Evolutionary conservation across 2,329 filamentous ascomycete genomes (phyloP), one percentile per base, ranked within the genome.

Genomic region (Colletotrichum sp.): DNA sequence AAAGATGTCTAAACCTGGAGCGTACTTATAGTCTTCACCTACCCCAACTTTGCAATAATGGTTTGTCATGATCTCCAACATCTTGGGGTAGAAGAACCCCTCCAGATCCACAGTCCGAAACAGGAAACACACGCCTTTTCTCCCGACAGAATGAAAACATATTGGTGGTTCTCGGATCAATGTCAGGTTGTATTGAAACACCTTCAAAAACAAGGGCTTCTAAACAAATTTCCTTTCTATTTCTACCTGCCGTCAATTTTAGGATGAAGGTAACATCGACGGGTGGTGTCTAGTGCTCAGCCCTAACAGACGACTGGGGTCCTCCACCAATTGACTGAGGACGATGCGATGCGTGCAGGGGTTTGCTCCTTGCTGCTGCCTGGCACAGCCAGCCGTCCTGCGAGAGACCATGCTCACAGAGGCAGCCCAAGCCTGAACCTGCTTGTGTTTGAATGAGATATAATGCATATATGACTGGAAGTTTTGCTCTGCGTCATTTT

Each of bases 61-160:
- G 32, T 66, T 66, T 66, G 39, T 66, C 64, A 52, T 8, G 64
- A 48, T 66, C 59, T 66, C 64, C 64, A 66, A 48, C 39, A 30
- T 1, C 26, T 66, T 66, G 64, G 64, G 39, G 64, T 26, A 28
- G 10, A 9, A 2, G 24, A 18, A 18, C 16, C 44, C 10, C 39
- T 16, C 8, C 16, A 9, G 39, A 44, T 32, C 64, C 64, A 32
- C 64, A 1, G 0, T 24, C 39, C 39, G 3, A 4, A 52, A 30
- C 13, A 9, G 39, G 26, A 10, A 48, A 12, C 10, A 15, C 4
- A 2, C 36, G 36, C 2, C 5, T 5, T 18, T 39, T 34, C 32
- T 34, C 32, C 32, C 32, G 13, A 34, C 32, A 34, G 1, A 12
- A 15, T 34, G 6, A 34, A 1, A 34, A 34, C 6, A 15, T 34